Base-by-base conservation (phyloP, 441 rosid genomes). In the Melastoma candidum region DNA sequence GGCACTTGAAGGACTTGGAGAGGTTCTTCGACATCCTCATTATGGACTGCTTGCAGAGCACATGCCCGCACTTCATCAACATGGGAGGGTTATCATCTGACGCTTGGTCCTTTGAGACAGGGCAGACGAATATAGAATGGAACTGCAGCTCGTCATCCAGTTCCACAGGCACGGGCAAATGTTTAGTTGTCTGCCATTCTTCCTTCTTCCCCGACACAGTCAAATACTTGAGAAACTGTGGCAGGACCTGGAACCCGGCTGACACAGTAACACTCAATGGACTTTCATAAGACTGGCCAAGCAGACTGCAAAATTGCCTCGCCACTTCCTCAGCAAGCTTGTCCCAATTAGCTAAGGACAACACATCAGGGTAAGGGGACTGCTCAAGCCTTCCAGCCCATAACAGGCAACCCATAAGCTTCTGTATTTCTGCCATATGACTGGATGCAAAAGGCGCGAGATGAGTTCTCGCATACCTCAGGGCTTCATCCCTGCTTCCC, bases 41-140 rank as follows among this genome's bases (percentile, higher is more conserved):
- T 17, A 17, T 17, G 22, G 22, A 17, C 22, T 17, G 22, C 22
- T 17, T 17, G 22, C 22, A 17, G 22, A 17, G 22, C 22, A 17
- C 22, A 17, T 79, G 88, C 27, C 63, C 63, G 61, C 85, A 82
- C 6, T 81, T 81, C 78, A 79, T 49, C 62, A 75, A 50, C 85
- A 79, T 77, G 2, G 89, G 85, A 7, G 89, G 89, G 46, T 82
- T 82, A 45, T 77, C 88, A 44, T 79, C 78, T 29, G 72, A 73
- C 14, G 69, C 68, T 64, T 75, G 79, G 49, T 82, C 88, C 50
- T 81, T 66, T 43, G 77, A 77, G 48, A 82, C 81, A 0, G 89
- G 89, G 49, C 89, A 82, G n/a, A 79, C 22, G 22, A 17, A 17
- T 17, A 17, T 17, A 0, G 22, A 17, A 17, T 17, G 22, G 22